These are phyloP conservation scores for Tulasnella sp. DNA, from an alignment of 768 basidiomycete genomes.

Conservation along the genomic window DNA sequence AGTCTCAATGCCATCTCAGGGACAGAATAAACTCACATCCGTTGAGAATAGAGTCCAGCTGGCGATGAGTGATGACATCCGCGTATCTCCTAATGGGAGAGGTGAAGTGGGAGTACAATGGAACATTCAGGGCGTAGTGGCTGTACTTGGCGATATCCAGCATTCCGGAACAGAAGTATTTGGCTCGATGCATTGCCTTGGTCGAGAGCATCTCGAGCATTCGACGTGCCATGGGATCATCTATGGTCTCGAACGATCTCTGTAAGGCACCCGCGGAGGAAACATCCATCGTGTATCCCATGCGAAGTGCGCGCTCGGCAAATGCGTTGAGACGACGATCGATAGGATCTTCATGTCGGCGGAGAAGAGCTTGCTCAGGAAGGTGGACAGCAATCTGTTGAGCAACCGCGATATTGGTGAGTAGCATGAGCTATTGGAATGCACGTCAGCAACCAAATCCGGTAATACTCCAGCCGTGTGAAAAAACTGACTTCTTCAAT, in stretches of 20 bases:
- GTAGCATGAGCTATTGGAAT: slow-evolving; percentile 68
- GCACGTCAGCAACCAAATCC: slow-evolving; percentile 4
- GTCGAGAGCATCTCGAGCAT: slow-evolving; percentile 73
- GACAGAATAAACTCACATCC: slow-evolving; percentile 34
- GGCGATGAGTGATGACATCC: slow-evolving; percentile 90
- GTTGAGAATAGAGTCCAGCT: slow-evolving; percentile 79
- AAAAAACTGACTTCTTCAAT: slow-evolving; percentile 65
- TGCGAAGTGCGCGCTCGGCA: slow-evolving; percentile 61
- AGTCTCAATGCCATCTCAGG: not conserved
- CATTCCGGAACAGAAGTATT: slow-evolving; percentile 99
- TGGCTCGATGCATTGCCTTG: slow-evolving; percentile 90
- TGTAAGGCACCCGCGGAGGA: slow-evolving; percentile 71
- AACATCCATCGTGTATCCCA: slow-evolving; percentile 72
- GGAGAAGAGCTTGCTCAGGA: slow-evolving; percentile 92
- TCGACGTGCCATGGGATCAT: slow-evolving; percentile 56
- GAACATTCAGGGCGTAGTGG: slow-evolving; percentile 81
- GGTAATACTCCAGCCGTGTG: not conserved
- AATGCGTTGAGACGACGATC: slow-evolving; percentile 80
- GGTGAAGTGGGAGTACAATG: slow-evolving; percentile 89
- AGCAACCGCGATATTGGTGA: slow-evolving; percentile 80
- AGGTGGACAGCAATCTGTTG: slow-evolving; percentile 88
- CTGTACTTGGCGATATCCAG: slow-evolving; percentile 95
- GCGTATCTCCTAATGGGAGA: slow-evolving; percentile 89
- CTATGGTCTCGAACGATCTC: slow-evolving; percentile 64
- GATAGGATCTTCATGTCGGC: slow-evolving; percentile 85